phyloP scores from a whole-genome alignment of 2,329 filamentous ascomycete genomes.

The Orbilia quercus region DNA sequence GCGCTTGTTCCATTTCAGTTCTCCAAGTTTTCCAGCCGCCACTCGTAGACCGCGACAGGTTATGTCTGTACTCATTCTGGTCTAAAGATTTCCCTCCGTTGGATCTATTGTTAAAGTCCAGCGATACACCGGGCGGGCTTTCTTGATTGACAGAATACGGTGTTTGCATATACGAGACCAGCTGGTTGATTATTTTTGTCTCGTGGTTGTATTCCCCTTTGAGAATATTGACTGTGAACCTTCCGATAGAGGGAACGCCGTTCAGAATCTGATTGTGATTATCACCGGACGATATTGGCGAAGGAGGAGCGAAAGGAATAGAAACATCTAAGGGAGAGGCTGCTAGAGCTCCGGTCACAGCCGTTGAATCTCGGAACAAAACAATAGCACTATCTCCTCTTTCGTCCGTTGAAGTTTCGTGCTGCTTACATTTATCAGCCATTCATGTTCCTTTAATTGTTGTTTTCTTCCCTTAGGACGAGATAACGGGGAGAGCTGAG shows the following conservation, averaged over 20 bases:
- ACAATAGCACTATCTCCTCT: constrained; percentile 43
- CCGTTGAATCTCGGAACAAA: constrained; percentile 32
- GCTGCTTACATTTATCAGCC: constrained; percentile 7
- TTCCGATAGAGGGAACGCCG: not conserved
- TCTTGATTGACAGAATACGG: constrained; percentile 27
- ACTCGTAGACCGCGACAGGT: constrained; percentile 18
- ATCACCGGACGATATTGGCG: constrained; percentile 22
- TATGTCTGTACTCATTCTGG: constrained; percentile 16
- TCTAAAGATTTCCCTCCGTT: constrained; percentile 5
- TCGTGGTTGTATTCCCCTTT: constrained; percentile 39
- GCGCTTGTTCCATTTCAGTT: constrained; percentile 42
- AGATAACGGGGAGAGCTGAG: too few relatives aligned
- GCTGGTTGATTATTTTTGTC: constrained; percentile 40
- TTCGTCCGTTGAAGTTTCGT: constrained; percentile 34
- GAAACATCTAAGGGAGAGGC: constrained; percentile 38
- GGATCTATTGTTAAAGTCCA: constrained; percentile 3
- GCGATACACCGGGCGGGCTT: constrained; percentile 39
- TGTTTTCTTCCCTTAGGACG: too few relatives aligned
- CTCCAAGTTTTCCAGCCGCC: constrained; percentile 46
- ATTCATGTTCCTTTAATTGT: not conserved
- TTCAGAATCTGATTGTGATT: not conserved
- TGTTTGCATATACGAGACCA: constrained; percentile 20
- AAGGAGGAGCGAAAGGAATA: constrained; percentile 23
- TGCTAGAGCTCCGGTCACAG: constrained; percentile 18
- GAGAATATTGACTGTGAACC: constrained; percentile 27